Conservation (phyloP, 345 rosid species). For the Excoecaria cochinchinensis region DNA sequence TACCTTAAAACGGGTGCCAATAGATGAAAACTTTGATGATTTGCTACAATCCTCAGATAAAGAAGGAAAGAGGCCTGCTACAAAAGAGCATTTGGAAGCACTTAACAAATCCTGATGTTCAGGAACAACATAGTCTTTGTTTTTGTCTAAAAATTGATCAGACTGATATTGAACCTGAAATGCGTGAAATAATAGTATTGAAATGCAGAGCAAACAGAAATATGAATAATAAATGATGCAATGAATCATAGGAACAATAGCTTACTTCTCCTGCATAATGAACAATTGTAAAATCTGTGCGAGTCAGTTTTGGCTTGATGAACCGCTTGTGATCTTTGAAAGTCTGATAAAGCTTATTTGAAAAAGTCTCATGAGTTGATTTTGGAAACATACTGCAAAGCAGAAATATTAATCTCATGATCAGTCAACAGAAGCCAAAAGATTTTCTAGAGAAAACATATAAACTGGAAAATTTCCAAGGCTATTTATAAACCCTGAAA, state of each 20-base stretch:
- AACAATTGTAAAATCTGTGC: slow-evolving; percentile 68
- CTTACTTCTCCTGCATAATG: slow-evolving; percentile 96
- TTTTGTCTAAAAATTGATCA: slow-evolving; percentile 88
- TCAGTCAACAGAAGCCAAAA: slow-evolving; percentile 10
- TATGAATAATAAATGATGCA: slow-evolving; percentile 1
- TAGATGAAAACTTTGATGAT: slow-evolving; percentile 80
- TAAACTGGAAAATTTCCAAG: neutral
- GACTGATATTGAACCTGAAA: slow-evolving; percentile 90
- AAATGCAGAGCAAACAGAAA: neutral
- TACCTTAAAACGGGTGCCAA: slow-evolving; percentile 91
- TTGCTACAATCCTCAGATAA: slow-evolving; percentile 64
- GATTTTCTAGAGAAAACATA: neutral
- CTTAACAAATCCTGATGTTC: slow-evolving; percentile 93
- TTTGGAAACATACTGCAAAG: slow-evolving; percentile 81
- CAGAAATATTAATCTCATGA: slow-evolving; percentile 22
- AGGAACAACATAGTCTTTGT: slow-evolving; percentile 89
- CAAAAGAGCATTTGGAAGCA: slow-evolving; percentile 74
- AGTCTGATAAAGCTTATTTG: slow-evolving; percentile 80
- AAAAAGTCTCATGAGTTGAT: slow-evolving; percentile 85
- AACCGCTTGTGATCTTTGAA: slow-evolving; percentile 78
- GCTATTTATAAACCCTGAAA: neutral
- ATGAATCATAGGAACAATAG: slow-evolving; percentile 16
- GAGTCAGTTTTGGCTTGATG: slow-evolving; percentile 75
- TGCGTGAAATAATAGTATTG: slow-evolving; percentile 26
- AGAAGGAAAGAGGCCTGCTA: slow-evolving; percentile 67